Evolutionary conservation across 441 rosid species (phyloP).

Genomic region (Jatropha multifida): DNA sequence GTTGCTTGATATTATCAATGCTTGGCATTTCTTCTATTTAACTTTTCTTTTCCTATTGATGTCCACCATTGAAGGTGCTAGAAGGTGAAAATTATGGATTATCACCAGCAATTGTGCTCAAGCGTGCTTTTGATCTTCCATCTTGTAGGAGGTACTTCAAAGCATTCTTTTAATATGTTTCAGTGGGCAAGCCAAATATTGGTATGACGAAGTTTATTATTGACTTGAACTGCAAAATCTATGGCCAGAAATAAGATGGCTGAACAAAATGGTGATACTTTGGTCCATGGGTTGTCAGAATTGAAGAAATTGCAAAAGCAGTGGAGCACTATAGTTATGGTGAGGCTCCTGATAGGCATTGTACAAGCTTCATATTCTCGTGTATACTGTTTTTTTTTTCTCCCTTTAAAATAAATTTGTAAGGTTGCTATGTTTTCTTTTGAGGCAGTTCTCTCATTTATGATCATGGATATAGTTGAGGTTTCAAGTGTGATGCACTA

Average conservation of each 20-base stretch:
- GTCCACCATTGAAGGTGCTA: conserved; percentile 36
- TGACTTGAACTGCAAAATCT: conserved; percentile 37
- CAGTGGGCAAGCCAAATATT: conserved; percentile 3
- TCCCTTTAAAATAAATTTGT: background rate
- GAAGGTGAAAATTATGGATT: conserved; percentile 41
- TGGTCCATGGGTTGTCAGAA: conserved; percentile 55
- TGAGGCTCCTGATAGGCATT: conserved; percentile 34
- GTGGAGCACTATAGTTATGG: conserved; percentile 78
- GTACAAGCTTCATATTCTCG: background rate
- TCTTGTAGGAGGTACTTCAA: conserved; percentile 58
- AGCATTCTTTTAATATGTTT: conserved; percentile 11
- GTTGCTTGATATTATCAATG: conserved; percentile 10
- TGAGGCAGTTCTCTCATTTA: background rate
- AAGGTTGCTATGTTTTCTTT: conserved; percentile 8
- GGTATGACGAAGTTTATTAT: conserved; percentile 23
- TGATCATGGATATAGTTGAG: background rate
- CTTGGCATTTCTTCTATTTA: conserved; percentile 14
- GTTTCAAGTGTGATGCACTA: conserved; percentile 2
- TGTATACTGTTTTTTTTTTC: background rate
- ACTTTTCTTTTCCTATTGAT: conserved; percentile 3
- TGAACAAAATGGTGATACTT: conserved; percentile 43
- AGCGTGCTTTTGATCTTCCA: conserved; percentile 56
- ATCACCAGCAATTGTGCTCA: conserved; percentile 45
- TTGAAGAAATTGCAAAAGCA: conserved; percentile 57
- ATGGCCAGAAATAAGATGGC: conserved; percentile 48